These are phyloP conservation scores for Stachybotrys chlorohalonatus DNA, from an alignment of 2,329 filamentous ascomycete genomes.

Conservation along the genomic window DNA sequence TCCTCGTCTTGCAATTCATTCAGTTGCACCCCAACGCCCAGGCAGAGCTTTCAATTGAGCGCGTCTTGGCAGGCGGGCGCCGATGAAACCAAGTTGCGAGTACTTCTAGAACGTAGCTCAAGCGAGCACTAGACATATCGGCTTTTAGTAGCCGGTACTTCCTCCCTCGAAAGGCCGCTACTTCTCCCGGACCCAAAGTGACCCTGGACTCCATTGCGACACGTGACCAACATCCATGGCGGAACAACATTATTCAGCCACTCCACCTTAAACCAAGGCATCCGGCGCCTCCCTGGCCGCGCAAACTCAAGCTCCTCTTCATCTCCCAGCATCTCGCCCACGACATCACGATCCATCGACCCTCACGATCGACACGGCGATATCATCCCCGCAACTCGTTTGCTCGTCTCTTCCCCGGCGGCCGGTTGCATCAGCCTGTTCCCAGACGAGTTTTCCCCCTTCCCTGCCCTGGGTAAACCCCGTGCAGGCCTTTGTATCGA, in stretches of 20 bases:
- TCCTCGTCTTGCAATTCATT: too few species aligned
- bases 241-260: constrained; percentile 9
- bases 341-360: background rate
- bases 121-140: too few species aligned
- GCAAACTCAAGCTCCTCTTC: background rate
- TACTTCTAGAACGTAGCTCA: too few species aligned
- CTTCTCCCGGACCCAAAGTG: too few species aligned
- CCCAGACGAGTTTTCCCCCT: background rate
- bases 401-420: background rate
- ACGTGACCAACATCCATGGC: constrained; percentile 11
- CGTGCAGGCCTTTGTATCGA: background rate
- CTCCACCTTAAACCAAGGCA: background rate
- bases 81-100: too few species aligned
- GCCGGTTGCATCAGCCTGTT: background rate
- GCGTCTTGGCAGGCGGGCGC: too few species aligned
- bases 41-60: too few species aligned
- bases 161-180: too few species aligned
- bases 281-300: background rate
- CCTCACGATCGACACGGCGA: background rate
- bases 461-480: background rate
- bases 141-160: too few species aligned
- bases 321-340: background rate
- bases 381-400: background rate
- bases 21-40: too few species aligned
- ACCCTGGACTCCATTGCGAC: background rate